Base-by-base conservation (phyloP, 2,329 filamentous ascomycete genomes). In the Acephala macrosclerotiorum region DNA sequence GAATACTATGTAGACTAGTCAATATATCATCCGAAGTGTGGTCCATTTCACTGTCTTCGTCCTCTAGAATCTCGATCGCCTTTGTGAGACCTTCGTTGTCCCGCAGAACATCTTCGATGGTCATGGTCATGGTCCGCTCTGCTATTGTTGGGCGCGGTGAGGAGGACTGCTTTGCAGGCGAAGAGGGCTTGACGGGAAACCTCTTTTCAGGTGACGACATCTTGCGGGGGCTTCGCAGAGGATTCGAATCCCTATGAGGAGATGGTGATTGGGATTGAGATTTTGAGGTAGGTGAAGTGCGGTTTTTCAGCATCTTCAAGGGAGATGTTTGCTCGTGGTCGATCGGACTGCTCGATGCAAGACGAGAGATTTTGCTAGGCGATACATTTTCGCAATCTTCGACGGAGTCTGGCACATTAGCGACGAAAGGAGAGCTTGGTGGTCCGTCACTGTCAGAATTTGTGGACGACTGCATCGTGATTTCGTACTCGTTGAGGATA, bases 61-160 rank as follows among this genome's bases (percentile, higher is more conserved):
- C 87, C 72, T 90, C 88, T 38, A 89, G 85, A 55, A 89, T 89
- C 66, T 86, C 82, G 70, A 90, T 89, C 5, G 86, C 86, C 63
- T 83, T 83, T 71, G 83, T 84, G 45, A 89, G 78, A 2, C 84
- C 85, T 59, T 83, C 82, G 68, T 87, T 88, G 53, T 85, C 81
- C 49, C 79, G 79, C 61, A 89, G 78, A 1, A 83, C 83, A 63
- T 87, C 83, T 61, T 87, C 84, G 22, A 89, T 72, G 36, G 61
- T 69, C 16, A 89, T 72, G 36, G 61, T 69, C 16, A 75, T 57
- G 12, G 70, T 70, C 57, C 60, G 69, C 53, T 73, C 71, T 16
- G 62, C 58, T n/a, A 68, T 49, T 12, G 58, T 42, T 12, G 65
- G 73, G 66, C 33, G 68, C 12, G 73, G 70, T 22, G 74, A 74